Percentiles rank a stretch among this genome's conserved stretches.
Conservation (phyloP, 352 stramenopile species). For the Phytopythium mirpurense region DNA sequence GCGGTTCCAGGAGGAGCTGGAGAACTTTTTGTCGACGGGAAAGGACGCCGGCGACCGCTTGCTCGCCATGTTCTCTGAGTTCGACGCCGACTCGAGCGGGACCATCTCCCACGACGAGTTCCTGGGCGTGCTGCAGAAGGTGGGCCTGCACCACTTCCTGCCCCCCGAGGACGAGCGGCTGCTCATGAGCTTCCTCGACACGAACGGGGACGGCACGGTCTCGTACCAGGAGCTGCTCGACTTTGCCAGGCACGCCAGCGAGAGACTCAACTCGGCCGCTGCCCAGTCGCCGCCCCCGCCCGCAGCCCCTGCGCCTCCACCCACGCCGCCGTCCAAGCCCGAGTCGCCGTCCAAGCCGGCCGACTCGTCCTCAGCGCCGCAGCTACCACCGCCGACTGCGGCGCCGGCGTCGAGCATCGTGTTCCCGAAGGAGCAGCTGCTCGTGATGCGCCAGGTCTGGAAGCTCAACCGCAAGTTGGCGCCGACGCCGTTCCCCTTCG, state of each 20-base stretch:
- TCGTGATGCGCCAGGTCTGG: constrained; percentile 29
- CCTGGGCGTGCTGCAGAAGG: constrained; percentile 53
- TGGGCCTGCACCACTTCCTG: constrained; percentile 54
- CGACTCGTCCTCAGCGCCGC: constrained; percentile 3
- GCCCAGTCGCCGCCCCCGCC: constrained; percentile 1
- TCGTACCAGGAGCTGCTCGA: constrained; percentile 64
- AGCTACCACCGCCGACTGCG: not conserved
- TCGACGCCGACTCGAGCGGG: constrained; percentile 47
- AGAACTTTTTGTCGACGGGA: constrained; percentile 47
- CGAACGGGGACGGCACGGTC: constrained; percentile 53
- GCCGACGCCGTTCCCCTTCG: constrained; percentile 51
- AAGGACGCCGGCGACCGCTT: constrained; percentile 45
- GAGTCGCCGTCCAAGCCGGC: constrained; percentile 8
- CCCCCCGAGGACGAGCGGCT: constrained; percentile 55
- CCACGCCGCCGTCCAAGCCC: constrained; percentile 5
- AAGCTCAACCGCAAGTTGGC: constrained; percentile 42
- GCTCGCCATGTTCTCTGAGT: constrained; percentile 44
- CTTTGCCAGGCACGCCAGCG: constrained; percentile 45
- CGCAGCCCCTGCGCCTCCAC: constrained; percentile 8
- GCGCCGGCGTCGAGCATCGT: not conserved
- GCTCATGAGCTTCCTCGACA: constrained; percentile 66
- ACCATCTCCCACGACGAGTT: constrained; percentile 62
- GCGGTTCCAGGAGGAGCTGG: constrained; percentile 49
- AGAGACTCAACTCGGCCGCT: constrained; percentile 23
- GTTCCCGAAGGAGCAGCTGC: constrained; percentile 10